A percentile compares a stretch with the other conserved stretches of the same genome.
Evolutionary conservation across 2,329 filamentous ascomycete species (phyloP).

Genomic region (Coccinonectria pachysandricola): DNA sequence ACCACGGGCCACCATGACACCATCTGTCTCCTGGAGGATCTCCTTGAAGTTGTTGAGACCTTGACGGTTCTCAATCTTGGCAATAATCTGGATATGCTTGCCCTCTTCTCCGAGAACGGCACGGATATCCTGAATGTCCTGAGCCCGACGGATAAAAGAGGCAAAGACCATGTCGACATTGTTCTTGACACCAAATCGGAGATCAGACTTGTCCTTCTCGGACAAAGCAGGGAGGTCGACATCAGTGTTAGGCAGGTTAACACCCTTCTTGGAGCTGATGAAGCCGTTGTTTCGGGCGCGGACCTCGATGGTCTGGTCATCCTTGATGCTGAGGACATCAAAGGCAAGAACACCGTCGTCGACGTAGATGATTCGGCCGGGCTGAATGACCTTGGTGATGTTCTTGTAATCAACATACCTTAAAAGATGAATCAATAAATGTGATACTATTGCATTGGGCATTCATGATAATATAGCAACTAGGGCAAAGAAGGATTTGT

Average conservation of each 20-base stretch:
- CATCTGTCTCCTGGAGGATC: slow-evolving; percentile 91
- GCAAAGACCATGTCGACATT: slow-evolving; percentile 98
- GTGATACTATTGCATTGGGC: too few relatives aligned
- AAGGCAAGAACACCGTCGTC: slow-evolving; percentile 97
- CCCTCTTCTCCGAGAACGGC: slow-evolving; percentile 83
- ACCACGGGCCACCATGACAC: slow-evolving; percentile 99
- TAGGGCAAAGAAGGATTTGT: too few relatives aligned
- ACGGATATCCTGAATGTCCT: slow-evolving; percentile 89
- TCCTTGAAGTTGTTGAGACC: slow-evolving; percentile 99
- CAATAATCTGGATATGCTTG: slow-evolving; percentile 96
- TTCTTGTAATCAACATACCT: slow-evolving; percentile 99
- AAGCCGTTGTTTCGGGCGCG: slow-evolving; percentile 93
- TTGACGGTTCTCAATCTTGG: slow-evolving; percentile 99
- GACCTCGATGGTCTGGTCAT: slow-evolving; percentile 81
- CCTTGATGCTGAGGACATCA: slow-evolving; percentile 76
- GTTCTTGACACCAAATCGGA: slow-evolving; percentile 96
- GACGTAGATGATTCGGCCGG: slow-evolving; percentile 91
- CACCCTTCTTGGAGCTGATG: slow-evolving; percentile 98
- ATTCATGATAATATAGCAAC: too few relatives aligned
- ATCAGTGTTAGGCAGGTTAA: slow-evolving; percentile 97
- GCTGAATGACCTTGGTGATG: slow-evolving; percentile 94
- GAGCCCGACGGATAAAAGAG: slow-evolving; percentile 90
- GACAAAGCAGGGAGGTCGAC: slow-evolving; percentile 95
- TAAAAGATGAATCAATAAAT: background rate
- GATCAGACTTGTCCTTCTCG: slow-evolving; percentile 94